A percentile compares a stretch with the other conserved stretches of the same genome.
Evolutionary conservation across 306 rosid species (phyloP).

Genomic region (Prosopis cineraria): DNA sequence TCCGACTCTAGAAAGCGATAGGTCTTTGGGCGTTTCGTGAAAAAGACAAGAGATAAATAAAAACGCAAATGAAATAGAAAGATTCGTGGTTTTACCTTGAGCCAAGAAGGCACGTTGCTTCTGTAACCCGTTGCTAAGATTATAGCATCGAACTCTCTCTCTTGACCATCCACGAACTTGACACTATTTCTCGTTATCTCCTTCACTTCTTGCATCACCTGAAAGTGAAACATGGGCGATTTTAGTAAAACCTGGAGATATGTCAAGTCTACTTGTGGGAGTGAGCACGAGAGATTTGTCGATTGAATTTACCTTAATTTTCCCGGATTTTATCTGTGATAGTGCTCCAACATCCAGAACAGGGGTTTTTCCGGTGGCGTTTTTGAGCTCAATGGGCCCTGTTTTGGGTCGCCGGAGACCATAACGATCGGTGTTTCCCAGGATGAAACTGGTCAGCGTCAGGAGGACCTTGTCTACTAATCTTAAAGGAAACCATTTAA

Average conservation of each 20-base stretch:
- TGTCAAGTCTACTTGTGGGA: too few relatives aligned
- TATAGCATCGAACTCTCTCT: conserved; percentile 87
- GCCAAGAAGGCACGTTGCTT: conserved; percentile 98
- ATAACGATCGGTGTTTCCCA: conserved; percentile 77
- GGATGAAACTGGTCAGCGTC: conserved; percentile 41
- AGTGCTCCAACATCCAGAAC: conserved; percentile 94
- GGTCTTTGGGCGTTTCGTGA: conserved; percentile 51
- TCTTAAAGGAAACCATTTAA: conserved; percentile 74
- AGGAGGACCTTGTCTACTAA: conserved; percentile 76
- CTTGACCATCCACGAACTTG: conserved; percentile 85
- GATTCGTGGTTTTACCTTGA: conserved; percentile 56
- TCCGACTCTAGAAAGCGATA: conserved; percentile 52
- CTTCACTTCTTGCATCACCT: conserved; percentile 84
- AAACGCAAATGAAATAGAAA: conserved; percentile 10
- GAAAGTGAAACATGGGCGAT: background rate
- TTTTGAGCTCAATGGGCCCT: conserved; percentile 89
- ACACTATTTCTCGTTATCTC: conserved; percentile 92
- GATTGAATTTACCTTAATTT: conserved; percentile 62
- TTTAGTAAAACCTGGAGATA: conserved; percentile 2
- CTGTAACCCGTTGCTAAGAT: conserved; percentile 92
- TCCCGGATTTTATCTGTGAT: conserved; percentile 71
- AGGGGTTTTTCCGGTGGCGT: conserved; percentile 90
- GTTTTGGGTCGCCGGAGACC: conserved; percentile 95
- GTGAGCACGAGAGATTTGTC: background rate
- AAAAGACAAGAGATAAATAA: conserved; percentile 54